Conservation (phyloP, 805 yeast genomes). For the Yamadazyma phyllophila region DNA sequence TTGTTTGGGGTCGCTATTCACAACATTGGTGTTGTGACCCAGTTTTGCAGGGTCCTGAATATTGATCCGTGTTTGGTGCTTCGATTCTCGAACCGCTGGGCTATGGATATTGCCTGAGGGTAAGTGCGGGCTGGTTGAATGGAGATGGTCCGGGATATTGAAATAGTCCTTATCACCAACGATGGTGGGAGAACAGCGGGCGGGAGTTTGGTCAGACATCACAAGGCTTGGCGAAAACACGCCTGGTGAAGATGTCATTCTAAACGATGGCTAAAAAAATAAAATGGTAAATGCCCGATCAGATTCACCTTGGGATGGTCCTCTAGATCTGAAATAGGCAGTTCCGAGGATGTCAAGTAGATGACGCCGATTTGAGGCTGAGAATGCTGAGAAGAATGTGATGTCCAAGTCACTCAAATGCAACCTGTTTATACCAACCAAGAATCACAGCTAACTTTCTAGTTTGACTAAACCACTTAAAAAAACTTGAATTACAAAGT, state of each 20-base stretch:
- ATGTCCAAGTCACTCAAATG: not conserved
- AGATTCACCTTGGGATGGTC: not conserved
- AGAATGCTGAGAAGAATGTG: not conserved
- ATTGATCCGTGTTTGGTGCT: not conserved
- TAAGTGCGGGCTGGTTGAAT: not conserved
- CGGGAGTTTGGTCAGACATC: not conserved
- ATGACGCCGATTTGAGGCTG: not conserved
- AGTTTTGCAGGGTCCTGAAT: not conserved
- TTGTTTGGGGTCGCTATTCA: not conserved
- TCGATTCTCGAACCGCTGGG: not conserved
- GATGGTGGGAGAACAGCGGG: not conserved
- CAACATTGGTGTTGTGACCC: not conserved
- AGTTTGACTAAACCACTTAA: too few species aligned
- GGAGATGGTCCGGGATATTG: constrained; percentile 3
- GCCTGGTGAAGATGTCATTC: constrained; percentile 9
- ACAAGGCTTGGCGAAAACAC: constrained; percentile 6
- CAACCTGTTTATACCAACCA: too few species aligned
- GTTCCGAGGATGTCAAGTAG: not conserved
- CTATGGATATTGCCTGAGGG: not conserved
- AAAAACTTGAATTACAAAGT: too few species aligned
- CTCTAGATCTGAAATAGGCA: not conserved
- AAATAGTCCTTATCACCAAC: constrained; percentile 3
- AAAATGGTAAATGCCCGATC: not conserved
- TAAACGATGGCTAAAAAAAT: not conserved
- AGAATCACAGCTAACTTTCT: too few species aligned